Base-by-base conservation (phyloP, 2,329 filamentous ascomycete species). In the Trichoderma citrinoviride region DNA sequence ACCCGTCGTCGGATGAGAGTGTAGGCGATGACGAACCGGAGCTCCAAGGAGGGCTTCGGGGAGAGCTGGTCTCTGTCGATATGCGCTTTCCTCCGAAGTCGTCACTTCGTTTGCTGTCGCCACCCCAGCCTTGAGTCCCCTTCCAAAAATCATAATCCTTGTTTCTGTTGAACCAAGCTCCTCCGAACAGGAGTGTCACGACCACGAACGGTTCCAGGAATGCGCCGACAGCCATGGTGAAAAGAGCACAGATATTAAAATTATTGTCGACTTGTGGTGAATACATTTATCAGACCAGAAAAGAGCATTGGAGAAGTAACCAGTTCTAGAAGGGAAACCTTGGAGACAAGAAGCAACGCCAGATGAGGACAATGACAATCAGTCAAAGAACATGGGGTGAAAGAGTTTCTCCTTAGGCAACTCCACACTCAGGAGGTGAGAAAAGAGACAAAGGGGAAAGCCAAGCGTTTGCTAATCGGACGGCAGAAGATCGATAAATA, bases 101-200 rank as follows among this genome's bases (percentile, higher is more conserved):
- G 63, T 77, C 75, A 56, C 68, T 71, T 43, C 70, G 73, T 65
- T 77, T 77, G 63, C 68, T 65, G 46, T 65, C 66, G 49, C 61
- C 65, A 37, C 65, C 66, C 61, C 72, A 71, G 10, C 67, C 66
- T 7, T 68, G 53, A 27, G 67, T 70, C 15, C 71, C 69, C 47
- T 65, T 64, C 52, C 67, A 68, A 56, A 76, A 71, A 68, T 68
- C 70, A 68, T 77, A 77, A 66, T 77, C 76, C 53, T 73, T 78
- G 65, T 77, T 78, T 65, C 78, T 76, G 70, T 80, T 80, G 71
- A 80, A 75, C 71, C 73, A 80, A 40, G 78, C 76, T n/a, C 78
- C 78, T 64, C 78, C 79, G 49, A 80, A 80, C 29, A 80, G 74
- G 21, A 80, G 74, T 27, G 76, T 76, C 61, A 80, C 74, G 57